These are phyloP conservation scores for Cadophora gregata DNA, from an alignment of 2,329 filamentous ascomycete species.

Conservation along the genomic window DNA sequence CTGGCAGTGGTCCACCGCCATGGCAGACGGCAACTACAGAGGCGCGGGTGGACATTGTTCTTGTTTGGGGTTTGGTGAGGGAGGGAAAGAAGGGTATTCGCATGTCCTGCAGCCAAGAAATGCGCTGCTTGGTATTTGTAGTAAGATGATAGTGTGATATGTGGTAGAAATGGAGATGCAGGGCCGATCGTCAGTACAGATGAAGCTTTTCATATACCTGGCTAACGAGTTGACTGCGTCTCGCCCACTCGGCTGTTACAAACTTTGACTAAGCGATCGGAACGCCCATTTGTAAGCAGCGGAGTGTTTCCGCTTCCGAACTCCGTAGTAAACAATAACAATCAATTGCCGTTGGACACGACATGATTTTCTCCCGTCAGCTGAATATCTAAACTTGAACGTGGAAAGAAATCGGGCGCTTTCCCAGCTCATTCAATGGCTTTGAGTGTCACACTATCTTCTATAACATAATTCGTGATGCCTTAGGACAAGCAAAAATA, in stretches of 20 bases:
- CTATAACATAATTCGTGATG: too few relatives aligned
- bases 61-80: not conserved
- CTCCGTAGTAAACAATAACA: not conserved
- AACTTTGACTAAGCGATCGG: conserved; percentile 2
- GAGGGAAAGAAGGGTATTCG: not conserved
- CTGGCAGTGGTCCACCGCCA: conserved; percentile 58
- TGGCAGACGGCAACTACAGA: conserved; percentile 37
- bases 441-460: too few relatives aligned
- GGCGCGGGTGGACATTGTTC: conserved; percentile 21
- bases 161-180: not conserved
- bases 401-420: too few relatives aligned
- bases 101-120: not conserved
- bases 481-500: not conserved
- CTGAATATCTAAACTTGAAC: too few relatives aligned
- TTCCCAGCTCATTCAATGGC: too few relatives aligned
- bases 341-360: too few relatives aligned
- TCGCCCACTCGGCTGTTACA: not conserved
- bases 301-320: not conserved
- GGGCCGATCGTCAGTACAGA: not conserved
- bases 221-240: not conserved
- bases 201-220: not conserved
- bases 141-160: not conserved
- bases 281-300: conserved; percentile 3
- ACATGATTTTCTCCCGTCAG: too few relatives aligned
- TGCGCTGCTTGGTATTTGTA: not conserved